phyloP scores from a whole-genome alignment of 495 filamentous ascomycete species.

The Penicillium malachiteum region DNA sequence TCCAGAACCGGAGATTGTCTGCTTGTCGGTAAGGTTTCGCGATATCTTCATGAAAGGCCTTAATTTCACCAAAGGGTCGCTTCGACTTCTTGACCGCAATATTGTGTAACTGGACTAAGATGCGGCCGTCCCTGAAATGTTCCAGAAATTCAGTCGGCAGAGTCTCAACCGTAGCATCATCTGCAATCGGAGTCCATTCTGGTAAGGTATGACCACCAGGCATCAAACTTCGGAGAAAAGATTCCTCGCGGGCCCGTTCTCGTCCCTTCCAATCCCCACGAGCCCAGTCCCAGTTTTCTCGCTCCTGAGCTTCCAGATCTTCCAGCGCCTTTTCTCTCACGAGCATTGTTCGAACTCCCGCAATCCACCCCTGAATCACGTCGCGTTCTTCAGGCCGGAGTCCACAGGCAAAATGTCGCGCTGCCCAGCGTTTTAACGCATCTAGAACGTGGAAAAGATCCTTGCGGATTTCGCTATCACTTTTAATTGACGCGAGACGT shows the following conservation, averaged over 20 bases:
- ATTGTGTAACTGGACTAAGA: conserved; percentile 86
- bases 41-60: conserved; percentile 81
- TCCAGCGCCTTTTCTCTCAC: conserved; percentile 73
- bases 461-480: conserved; percentile 74
- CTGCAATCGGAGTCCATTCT: conserved; percentile 62
- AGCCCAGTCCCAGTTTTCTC: conserved; percentile 73
- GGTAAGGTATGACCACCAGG: conserved; percentile 57
- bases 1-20: conserved; percentile 93
- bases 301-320: conserved; percentile 66
- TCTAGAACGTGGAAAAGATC: conserved; percentile 86
- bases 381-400: conserved; percentile 71
- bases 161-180: conserved; percentile 24
- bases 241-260: conserved; percentile 75
- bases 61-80: conserved; percentile 88
- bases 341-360: conserved; percentile 70
- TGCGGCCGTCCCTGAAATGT: conserved; percentile 71
- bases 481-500: conserved; percentile 78
- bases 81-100: conserved; percentile 79
- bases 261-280: conserved; percentile 77
- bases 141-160: conserved; percentile 76
- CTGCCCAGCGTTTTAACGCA: conserved; percentile 84
- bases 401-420: conserved; percentile 82
- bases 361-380: conserved; percentile 74
- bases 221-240: conserved; percentile 69
- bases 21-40: conserved; percentile 90